Percentiles rank a stretch among this genome's conserved stretches.
phyloP scores from a whole-genome alignment of 2,329 filamentous ascomycete genomes.

The Alternaria sp. region DNA sequence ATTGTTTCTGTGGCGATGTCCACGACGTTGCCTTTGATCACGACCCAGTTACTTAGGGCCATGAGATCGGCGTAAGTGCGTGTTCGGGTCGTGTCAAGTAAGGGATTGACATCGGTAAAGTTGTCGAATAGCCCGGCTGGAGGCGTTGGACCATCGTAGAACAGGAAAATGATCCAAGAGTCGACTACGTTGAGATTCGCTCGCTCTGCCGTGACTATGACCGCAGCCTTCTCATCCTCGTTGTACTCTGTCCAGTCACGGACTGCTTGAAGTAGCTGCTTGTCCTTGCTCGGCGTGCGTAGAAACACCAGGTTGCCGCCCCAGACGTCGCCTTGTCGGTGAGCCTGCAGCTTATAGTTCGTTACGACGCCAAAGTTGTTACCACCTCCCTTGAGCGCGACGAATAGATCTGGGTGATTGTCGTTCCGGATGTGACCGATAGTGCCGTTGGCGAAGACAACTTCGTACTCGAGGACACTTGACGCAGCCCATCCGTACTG shows the following conservation, averaged over 20 bases:
- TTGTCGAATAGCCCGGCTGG: conserved; percentile 63
- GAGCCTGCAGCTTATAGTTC: conserved; percentile 33
- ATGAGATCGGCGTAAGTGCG: conserved; percentile 58
- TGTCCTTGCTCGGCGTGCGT: conserved; percentile 44
- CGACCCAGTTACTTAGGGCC: conserved; percentile 53
- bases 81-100: conserved; percentile 55
- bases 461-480: conserved; percentile 51
- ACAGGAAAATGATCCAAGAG: conserved; percentile 42
- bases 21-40: conserved; percentile 42
- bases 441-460: conserved; percentile 56
- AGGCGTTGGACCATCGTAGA: conserved; percentile 46
- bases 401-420: conserved; percentile 45
- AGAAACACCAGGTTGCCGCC: conserved; percentile 56
- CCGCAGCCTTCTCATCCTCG: conserved; percentile 51
- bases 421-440: conserved; percentile 32
- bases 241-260: conserved; percentile 63
- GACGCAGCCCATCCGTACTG: conserved; percentile 58
- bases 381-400: conserved; percentile 46
- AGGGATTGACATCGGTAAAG: conserved; percentile 58
- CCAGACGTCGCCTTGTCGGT: conserved; percentile 48
- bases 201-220: conserved; percentile 40
- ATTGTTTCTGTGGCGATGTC: conserved; percentile 46
- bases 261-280: conserved; percentile 55
- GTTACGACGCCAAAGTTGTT: conserved; percentile 52
- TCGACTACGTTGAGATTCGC: conserved; percentile 37